Percentiles rank a stretch among this genome's conserved stretches.
Conservation (phyloP, 306 rosid species). For the Medicago ruthenica region DNA sequence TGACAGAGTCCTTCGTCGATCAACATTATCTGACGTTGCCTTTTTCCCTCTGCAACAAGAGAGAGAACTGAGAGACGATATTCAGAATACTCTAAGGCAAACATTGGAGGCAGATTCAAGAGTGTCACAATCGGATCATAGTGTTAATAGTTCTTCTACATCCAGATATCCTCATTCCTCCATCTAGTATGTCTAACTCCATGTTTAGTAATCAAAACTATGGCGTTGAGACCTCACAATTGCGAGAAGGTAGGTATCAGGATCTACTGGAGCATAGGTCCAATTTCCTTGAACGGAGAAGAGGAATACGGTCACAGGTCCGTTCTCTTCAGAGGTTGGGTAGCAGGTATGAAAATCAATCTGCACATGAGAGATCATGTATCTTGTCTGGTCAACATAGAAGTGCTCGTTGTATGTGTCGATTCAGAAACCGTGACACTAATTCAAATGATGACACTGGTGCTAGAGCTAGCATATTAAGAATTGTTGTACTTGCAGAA, state of each 20-base stretch:
- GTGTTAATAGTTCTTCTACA: constrained; percentile 50
- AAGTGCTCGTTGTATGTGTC: constrained; percentile 87
- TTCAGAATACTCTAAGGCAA: constrained; percentile 56
- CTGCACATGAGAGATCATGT: constrained; percentile 94
- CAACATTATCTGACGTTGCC: constrained; percentile 75
- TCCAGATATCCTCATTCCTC: constrained; percentile 62
- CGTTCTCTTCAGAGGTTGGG: constrained; percentile 97
- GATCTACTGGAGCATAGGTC: constrained; percentile 89
- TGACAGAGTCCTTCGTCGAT: constrained; percentile 89
- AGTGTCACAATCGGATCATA: constrained; percentile 50
- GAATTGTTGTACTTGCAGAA: constrained; percentile 97
- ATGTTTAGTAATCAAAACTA: constrained; percentile 69
- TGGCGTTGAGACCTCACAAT: constrained; percentile 66
- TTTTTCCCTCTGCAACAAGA: constrained; percentile 79
- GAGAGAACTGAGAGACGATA: constrained; percentile 65
- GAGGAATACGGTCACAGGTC: constrained; percentile 95
- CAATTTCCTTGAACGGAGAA: constrained; percentile 92
- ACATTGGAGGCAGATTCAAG: constrained; percentile 54
- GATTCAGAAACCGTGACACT: constrained; percentile 56
- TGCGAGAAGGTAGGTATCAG: constrained; percentile 83
- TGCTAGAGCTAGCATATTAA: constrained; percentile 96
- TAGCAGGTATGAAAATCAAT: constrained; percentile 82
- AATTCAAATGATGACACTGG: constrained; percentile 64
- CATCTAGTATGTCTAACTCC: constrained; percentile 64
- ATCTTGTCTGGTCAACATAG: constrained; percentile 90